Percentiles rank a stretch among this genome's conserved stretches.
Conservation (phyloP, 805 yeast genomes). For the Saccharomyces mikatae region DNA sequence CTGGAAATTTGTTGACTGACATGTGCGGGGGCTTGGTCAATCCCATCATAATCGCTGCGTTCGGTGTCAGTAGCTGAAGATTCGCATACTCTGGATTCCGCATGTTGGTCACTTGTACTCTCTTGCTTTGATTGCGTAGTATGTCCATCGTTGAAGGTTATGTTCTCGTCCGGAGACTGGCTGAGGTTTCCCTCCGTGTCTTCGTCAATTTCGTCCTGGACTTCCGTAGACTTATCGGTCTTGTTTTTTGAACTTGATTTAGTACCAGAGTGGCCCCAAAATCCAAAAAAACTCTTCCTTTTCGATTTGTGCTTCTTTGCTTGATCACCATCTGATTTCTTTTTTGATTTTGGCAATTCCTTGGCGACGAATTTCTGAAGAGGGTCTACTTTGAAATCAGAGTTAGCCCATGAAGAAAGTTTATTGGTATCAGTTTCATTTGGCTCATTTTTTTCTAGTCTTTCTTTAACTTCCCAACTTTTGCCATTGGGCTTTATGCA, state of each 20-base stretch:
- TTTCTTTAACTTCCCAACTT: not conserved
- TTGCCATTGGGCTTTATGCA: not conserved
- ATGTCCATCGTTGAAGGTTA: not conserved
- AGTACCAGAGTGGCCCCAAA: slow-evolving; percentile 12
- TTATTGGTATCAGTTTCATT: not conserved
- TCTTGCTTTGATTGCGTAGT: not conserved
- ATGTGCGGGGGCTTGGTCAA: slow-evolving; percentile 8
- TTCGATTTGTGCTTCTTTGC: slow-evolving; percentile 13
- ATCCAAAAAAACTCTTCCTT: slow-evolving; percentile 21
- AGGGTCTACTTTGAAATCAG: slow-evolving; percentile 26
- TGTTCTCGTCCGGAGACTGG: too few species aligned
- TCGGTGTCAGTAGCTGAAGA: not conserved
- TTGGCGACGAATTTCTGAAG: slow-evolving; percentile 22
- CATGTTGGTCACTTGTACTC: not conserved
- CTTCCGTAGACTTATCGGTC: not conserved
- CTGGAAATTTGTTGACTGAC: not conserved
- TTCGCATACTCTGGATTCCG: not conserved
- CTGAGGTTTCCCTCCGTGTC: not conserved
- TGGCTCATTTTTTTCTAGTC: not conserved
- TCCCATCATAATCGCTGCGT: slow-evolving; percentile 16
- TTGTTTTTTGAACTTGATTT: slow-evolving; percentile 4
- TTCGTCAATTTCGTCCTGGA: not conserved
- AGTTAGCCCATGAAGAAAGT: slow-evolving; percentile 5
- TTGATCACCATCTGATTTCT: slow-evolving; percentile 5
- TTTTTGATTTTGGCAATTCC: slow-evolving; percentile 21